Evolutionary conservation across 2,329 filamentous ascomycete species (phyloP), one percentile per base, ranked within the genome.

Genomic region (Phoma sp.): DNA sequence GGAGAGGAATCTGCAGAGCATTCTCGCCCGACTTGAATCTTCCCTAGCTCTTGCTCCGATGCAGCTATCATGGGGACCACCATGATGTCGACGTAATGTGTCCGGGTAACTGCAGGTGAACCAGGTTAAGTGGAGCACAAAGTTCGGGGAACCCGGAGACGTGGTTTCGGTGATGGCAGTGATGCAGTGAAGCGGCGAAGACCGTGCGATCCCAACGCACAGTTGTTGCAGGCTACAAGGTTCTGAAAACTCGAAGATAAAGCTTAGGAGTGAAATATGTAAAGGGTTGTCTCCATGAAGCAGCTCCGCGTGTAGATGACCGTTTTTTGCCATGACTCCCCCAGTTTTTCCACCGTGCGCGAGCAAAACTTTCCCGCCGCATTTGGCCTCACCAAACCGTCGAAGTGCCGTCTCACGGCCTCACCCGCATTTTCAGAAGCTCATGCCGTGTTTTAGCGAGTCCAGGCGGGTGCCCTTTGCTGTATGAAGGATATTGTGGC

Each of bases 61-160:
- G 52, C 52, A 38, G 52, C 52, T 4, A 55, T 55, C 52, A 55
- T 55, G 32, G 52, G 52, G 22, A 55, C 52, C 29, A 55, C 52
- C 52, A 55, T 55, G 40, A 9, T 50, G 52, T 44, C 45, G 48
- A 35, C 48, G 41, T 32, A 22, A 43, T 40, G 14, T 32, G 24
- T 35, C 48, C 35, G 35, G 30, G 14, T 13, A 18, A 25, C 41
- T 45, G 48, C 48, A 39, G 41, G 36, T 27, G 35, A 22, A 18
- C 11, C 35, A 27, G 37, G 37, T 30, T 42, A 55, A 48, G 52
- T 47, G 46, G 47, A 50, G 42, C 33, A 38, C 46, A 32, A 45
- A 14, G 14, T 54, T 41, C n/a, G 27, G 29, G 39, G 22, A 14
- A 37, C 52, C 52, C 35, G 52, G 36, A 8, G 27, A 40, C 27